Conservation (phyloP, 1,284 basidiomycete species). For the Ceratobasidium sp. region DNA sequence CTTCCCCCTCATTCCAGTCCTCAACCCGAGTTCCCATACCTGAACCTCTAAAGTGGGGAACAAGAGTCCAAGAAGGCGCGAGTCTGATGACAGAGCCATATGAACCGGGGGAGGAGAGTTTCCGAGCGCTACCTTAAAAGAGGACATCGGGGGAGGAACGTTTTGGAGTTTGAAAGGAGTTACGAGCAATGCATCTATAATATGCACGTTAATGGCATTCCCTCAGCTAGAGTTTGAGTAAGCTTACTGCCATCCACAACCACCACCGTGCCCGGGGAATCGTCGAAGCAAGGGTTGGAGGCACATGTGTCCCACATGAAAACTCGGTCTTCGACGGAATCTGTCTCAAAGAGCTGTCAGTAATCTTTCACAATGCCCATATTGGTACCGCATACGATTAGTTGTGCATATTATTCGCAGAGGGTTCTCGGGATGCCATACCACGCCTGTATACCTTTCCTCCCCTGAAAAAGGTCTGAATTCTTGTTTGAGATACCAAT, state of each 20-base stretch:
- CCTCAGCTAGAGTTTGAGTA: neutral
- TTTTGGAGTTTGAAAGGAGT: slow-evolving; percentile 95
- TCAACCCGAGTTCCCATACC: slow-evolving; percentile 72
- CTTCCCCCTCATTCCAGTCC: slow-evolving; percentile 68
- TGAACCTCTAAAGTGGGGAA: slow-evolving; percentile 61
- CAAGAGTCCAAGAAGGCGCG: slow-evolving; percentile 71
- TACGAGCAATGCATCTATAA: slow-evolving; percentile 73
- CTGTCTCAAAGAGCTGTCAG: slow-evolving; percentile 24
- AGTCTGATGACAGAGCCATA: slow-evolving; percentile 64
- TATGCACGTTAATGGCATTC: slow-evolving; percentile 10
- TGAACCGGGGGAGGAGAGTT: slow-evolving; percentile 64
- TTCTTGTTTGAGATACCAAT: slow-evolving; percentile 96
- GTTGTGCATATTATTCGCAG: slow-evolving; percentile 75
- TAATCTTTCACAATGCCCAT: too few species aligned
- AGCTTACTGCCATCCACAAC: slow-evolving; percentile 89
- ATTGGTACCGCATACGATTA: slow-evolving; percentile 46
- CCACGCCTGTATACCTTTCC: slow-evolving; percentile 73
- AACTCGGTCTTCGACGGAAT: slow-evolving; percentile 63
- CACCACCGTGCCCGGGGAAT: slow-evolving; percentile 85
- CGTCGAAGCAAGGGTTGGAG: slow-evolving; percentile 67
- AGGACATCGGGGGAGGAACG: slow-evolving; percentile 94
- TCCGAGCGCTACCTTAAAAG: slow-evolving; percentile 63
- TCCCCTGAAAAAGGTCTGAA: slow-evolving; percentile 60
- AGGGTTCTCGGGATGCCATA: slow-evolving; percentile 89
- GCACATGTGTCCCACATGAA: slow-evolving; percentile 82